A percentile compares a stretch with the other conserved stretches of the same genome.
These are phyloP conservation scores for Pythium folliculosum DNA, from an alignment of 352 stramenopile species.

Conservation along the genomic window DNA sequence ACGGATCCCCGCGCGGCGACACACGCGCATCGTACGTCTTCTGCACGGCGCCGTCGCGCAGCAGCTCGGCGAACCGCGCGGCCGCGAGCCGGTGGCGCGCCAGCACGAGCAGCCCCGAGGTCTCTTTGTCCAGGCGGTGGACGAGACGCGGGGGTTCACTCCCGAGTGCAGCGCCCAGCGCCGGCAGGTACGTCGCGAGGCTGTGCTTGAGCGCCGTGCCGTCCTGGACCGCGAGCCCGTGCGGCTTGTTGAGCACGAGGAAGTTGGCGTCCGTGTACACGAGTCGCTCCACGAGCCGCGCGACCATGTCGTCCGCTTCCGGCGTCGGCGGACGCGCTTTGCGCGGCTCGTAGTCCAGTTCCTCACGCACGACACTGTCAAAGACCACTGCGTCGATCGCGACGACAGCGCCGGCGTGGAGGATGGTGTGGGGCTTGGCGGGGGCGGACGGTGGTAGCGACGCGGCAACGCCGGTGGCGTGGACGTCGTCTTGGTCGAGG, in stretches of 20 bases:
- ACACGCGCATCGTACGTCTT: conserved; percentile 76
- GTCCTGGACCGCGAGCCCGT: conserved; percentile 66
- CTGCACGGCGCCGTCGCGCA: conserved; percentile 38
- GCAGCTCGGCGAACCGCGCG: conserved; percentile 54
- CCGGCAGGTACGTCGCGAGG: conserved; percentile 48
- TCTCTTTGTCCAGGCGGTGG: conserved; percentile 75
- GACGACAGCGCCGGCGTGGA: conserved; percentile 45
- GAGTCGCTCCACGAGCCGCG: conserved; percentile 38
- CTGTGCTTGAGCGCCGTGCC: conserved; percentile 46
- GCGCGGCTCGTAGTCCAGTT: neutral
- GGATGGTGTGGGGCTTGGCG: conserved; percentile 36
- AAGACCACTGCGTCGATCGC: conserved; percentile 60
- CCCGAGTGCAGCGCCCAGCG: conserved; percentile 32
- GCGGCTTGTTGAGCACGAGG: conserved; percentile 68
- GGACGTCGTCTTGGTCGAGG: too few relatives aligned
- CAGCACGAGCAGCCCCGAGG: conserved; percentile 65
- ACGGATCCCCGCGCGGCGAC: neutral
- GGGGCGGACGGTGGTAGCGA: neutral
- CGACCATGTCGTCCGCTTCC: conserved; percentile 15
- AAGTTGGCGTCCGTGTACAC: conserved; percentile 59
- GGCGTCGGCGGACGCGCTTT: neutral
- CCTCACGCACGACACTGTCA: conserved; percentile 3
- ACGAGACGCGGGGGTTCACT: conserved; percentile 45
- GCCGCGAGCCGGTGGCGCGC: conserved; percentile 66
- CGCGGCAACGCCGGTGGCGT: too few relatives aligned